Evolutionary conservation across 805 yeast genomes (phyloP).

Genomic region (Kazachstania africana): DNA sequence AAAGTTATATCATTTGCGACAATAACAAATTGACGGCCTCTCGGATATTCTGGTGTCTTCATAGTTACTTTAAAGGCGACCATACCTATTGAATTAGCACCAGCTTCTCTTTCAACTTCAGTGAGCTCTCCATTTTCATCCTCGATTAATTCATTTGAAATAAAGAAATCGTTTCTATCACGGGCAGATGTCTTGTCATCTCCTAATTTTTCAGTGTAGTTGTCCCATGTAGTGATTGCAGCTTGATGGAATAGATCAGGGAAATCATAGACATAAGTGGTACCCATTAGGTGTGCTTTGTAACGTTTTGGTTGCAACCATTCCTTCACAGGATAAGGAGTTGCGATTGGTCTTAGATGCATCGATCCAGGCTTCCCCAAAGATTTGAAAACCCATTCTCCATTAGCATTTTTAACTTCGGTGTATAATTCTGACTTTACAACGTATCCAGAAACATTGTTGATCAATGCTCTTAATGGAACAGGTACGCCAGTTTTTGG

Average conservation of each 20-base stretch:
- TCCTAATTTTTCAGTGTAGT: constrained; percentile 31
- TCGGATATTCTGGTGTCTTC: constrained; percentile 93
- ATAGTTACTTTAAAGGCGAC: constrained; percentile 87
- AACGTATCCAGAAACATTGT: constrained; percentile 93
- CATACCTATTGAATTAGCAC: constrained; percentile 94
- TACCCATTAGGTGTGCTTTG: constrained; percentile 96
- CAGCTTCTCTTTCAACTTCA: constrained; percentile 90
- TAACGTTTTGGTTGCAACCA: constrained; percentile 97
- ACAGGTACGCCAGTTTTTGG: constrained; percentile 77
- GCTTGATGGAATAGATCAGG: constrained; percentile 97
- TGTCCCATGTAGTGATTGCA: constrained; percentile 73
- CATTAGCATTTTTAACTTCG: constrained; percentile 83
- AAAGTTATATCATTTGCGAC: constrained; percentile 96
- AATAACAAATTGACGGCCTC: constrained; percentile 85
- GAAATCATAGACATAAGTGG: constrained; percentile 96
- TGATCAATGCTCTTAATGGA: constrained; percentile 94
- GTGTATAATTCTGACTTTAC: constrained; percentile 91
- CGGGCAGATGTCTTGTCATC: constrained; percentile 1
- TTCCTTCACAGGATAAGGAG: constrained; percentile 96
- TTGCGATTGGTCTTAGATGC: constrained; percentile 92
- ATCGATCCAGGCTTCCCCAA: constrained; percentile 90
- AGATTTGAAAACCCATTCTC: constrained; percentile 96
- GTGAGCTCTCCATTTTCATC: constrained; percentile 71
- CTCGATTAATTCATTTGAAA: constrained; percentile 68
- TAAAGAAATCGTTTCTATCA: constrained; percentile 54